Conservation (phyloP, 768 basidiomycete genomes). For the Dioszegia crocea region DNA sequence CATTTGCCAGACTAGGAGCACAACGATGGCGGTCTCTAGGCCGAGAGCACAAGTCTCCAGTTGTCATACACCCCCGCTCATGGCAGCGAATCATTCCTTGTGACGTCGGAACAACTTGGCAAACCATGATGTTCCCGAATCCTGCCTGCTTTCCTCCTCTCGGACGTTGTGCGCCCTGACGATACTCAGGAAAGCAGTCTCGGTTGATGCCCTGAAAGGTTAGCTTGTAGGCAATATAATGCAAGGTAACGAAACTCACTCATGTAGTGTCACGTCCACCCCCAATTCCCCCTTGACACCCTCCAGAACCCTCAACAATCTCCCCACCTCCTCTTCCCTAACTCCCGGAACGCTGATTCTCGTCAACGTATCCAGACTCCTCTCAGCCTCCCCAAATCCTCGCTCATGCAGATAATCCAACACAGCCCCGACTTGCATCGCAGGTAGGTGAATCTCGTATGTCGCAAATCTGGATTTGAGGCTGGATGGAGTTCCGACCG, state of each 20-base stretch:
- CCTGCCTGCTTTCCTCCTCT: conserved; percentile 23
- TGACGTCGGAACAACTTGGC: conserved; percentile 4
- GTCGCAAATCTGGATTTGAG: conserved; percentile 65
- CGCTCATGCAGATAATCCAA: conserved; percentile 14
- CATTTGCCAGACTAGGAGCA: too few relatives aligned
- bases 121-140: conserved; percentile 3
- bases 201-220: conserved; percentile 27
- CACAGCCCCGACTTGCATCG: conserved; percentile 2
- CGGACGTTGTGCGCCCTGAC: conserved; percentile 30
- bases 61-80: too few relatives aligned
- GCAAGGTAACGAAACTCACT: conserved; percentile 16
- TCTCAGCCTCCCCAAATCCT: conserved; percentile 12
- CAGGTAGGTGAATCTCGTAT: conserved; percentile 68
- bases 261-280: conserved; percentile 25
- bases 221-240: background rate
- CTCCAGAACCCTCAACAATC: conserved; percentile 16
- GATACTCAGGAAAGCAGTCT: conserved; percentile 36
- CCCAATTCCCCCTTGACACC: conserved; percentile 14
- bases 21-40: too few relatives aligned
- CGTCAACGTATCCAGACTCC: conserved; percentile 23
- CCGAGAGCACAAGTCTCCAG: too few relatives aligned
- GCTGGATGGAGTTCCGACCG: conserved; percentile 63
- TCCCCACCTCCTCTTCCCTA: conserved; percentile 18
- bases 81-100: background rate
- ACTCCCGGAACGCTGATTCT: conserved; percentile 27